Conservation (phyloP, 805 yeast species). For the Blastobotrys muscicola region DNA sequence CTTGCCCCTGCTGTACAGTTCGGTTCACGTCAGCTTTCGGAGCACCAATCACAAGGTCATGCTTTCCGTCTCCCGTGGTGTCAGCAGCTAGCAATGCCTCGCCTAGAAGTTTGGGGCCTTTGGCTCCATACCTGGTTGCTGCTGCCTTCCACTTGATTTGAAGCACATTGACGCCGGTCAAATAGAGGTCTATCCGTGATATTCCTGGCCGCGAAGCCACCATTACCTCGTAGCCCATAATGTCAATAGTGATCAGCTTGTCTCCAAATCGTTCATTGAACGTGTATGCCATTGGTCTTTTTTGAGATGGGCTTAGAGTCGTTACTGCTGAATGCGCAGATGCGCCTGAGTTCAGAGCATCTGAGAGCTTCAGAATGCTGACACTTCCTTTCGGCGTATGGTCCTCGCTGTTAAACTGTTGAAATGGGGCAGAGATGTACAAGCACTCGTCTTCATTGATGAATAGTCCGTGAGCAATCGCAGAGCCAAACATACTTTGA, state of each 20-base stretch:
- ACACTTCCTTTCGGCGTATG: too few relatives aligned
- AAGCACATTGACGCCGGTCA: constrained; percentile 18
- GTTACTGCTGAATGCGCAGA: too few relatives aligned
- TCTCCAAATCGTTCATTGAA: constrained; percentile 37
- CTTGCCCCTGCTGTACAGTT: constrained; percentile 30
- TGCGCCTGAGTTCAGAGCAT: too few relatives aligned
- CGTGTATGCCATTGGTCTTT: constrained; percentile 4
- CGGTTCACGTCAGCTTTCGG: constrained; percentile 31
- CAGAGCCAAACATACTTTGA: too few relatives aligned
- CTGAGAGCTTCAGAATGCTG: too few relatives aligned
- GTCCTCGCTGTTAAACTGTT: too few relatives aligned
- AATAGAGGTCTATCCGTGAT: constrained; percentile 35
- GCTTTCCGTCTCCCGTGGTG: constrained; percentile 31
- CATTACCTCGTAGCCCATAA: constrained; percentile 19
- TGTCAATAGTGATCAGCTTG: constrained; percentile 27
- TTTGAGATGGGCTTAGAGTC: too few relatives aligned
- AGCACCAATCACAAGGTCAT: constrained; percentile 38
- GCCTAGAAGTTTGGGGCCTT: constrained; percentile 39
- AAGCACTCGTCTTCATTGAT: too few relatives aligned
- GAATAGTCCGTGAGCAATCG: too few relatives aligned
- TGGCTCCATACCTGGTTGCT: constrained; percentile 27
- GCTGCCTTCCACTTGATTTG: constrained; percentile 24
- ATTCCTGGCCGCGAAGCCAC: constrained; percentile 45
- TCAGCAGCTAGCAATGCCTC: constrained; percentile 27
- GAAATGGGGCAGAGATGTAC: too few relatives aligned